These are phyloP conservation scores for Arthroderma uncinatum DNA, from an alignment of 2,329 filamentous ascomycete genomes.

Conservation along the genomic window DNA sequence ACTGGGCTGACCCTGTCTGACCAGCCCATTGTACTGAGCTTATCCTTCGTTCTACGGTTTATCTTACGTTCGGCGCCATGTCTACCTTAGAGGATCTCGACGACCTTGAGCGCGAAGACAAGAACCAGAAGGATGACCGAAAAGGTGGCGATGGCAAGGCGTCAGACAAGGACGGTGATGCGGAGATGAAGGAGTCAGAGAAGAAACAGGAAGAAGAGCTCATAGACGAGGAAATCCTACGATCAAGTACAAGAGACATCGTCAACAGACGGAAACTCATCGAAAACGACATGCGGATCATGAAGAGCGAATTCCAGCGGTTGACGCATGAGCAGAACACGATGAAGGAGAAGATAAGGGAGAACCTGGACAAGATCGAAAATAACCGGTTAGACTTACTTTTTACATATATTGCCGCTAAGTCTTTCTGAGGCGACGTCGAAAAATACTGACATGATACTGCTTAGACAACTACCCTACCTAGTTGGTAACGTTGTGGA, in stretches of 20 bases:
- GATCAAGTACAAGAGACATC: conserved; percentile 88
- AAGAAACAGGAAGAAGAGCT: conserved; percentile 60
- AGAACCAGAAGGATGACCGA: conserved; percentile 50
- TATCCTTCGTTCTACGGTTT: neutral
- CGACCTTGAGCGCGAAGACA: conserved; percentile 68
- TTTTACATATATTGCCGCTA: conserved; percentile 9
- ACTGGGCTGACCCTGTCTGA: neutral
- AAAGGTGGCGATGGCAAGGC: conserved; percentile 48
- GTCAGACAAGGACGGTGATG: conserved; percentile 56
- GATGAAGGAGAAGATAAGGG: conserved; percentile 98
- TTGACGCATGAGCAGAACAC: conserved; percentile 88
- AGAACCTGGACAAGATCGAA: conserved; percentile 96
- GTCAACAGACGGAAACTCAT: conserved; percentile 79
- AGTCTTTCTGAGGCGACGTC: neutral
- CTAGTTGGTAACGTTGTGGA: conserved; percentile 98
- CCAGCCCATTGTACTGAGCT: neutral
- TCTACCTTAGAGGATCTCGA: conserved; percentile 87
- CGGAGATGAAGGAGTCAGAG: conserved; percentile 81
- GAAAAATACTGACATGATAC: neutral
- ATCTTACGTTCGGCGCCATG: conserved; percentile 45
- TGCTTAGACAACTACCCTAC: conserved; percentile 79
- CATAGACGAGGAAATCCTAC: conserved; percentile 84
- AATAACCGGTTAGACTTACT: conserved; percentile 69
- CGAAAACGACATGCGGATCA: conserved; percentile 96
- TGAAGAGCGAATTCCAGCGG: conserved; percentile 93